These are phyloP conservation scores for Gardenia jasminoides DNA, from an alignment of 257 asterid genomes.

Conservation along the genomic window DNA sequence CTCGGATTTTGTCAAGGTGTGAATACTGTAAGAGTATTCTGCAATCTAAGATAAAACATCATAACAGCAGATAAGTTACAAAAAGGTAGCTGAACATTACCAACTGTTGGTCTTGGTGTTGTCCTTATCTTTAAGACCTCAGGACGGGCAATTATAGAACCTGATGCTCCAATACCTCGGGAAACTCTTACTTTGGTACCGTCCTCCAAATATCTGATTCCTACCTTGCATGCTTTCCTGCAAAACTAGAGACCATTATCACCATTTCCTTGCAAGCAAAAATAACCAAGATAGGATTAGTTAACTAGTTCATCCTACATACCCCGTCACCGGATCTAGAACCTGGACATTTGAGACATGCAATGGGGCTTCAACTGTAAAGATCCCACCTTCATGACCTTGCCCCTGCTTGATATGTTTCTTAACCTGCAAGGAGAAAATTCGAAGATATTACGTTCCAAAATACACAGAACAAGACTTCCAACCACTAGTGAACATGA, in stretches of 20 bases:
- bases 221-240: constrained; percentile 88
- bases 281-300: background rate
- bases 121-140: constrained; percentile 80
- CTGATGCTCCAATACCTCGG: constrained; percentile 89
- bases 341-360: constrained; percentile 92
- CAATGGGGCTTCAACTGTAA: constrained; percentile 92
- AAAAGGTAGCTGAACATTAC: constrained; percentile 35
- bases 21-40: background rate
- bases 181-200: constrained; percentile 83
- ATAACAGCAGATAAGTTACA: background rate
- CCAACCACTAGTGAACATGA: background rate
- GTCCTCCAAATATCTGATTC: constrained; percentile 72
- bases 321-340: constrained; percentile 92
- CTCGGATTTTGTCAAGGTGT: background rate
- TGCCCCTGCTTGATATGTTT: constrained; percentile 97
- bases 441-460: background rate
- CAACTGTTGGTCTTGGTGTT: constrained; percentile 80
- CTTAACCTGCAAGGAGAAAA: constrained; percentile 61
- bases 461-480: background rate
- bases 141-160: constrained; percentile 82
- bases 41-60: background rate
- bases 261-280: background rate
- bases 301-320: constrained; percentile 16
- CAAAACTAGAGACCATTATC: constrained; percentile 27
- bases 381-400: constrained; percentile 97